phyloP scores from a whole-genome alignment of 2,329 filamentous ascomycete genomes.

The Ophiostoma triangulosporum region DNA sequence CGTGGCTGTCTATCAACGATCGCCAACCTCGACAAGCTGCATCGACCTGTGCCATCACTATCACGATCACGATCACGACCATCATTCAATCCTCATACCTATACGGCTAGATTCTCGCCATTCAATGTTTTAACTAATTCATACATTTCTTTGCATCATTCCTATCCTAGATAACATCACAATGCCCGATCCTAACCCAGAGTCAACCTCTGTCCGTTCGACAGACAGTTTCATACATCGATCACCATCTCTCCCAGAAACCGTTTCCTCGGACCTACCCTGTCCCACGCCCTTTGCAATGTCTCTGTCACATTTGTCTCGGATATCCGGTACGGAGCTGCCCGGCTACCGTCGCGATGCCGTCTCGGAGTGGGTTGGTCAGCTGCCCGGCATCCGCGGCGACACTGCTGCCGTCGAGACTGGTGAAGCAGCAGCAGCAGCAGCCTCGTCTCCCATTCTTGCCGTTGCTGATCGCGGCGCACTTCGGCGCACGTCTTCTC shows the following conservation, averaged over 20 bases:
- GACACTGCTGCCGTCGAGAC: not conserved
- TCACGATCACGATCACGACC: not conserved
- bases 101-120: not conserved
- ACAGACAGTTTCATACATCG: not conserved
- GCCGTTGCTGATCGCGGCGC: not conserved
- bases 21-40: not conserved
- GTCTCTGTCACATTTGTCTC: not conserved
- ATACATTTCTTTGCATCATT: not conserved
- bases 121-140: not conserved
- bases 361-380: constrained; percentile 1
- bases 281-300: not conserved
- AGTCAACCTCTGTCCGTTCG: not conserved
- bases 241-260: too few species aligned
- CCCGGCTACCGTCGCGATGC: not conserved
- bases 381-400: not conserved
- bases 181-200: not conserved
- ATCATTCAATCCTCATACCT: not conserved
- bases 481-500: not conserved
- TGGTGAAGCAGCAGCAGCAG: not conserved
- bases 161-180: not conserved
- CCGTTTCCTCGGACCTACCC: not conserved
- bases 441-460: not conserved
- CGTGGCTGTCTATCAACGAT: not conserved
- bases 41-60: too few species aligned
- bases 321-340: not conserved